Evolutionary conservation across 345 rosid species (phyloP), one percentile per base, ranked within the genome.

Genomic region (Passiflora organensis): DNA sequence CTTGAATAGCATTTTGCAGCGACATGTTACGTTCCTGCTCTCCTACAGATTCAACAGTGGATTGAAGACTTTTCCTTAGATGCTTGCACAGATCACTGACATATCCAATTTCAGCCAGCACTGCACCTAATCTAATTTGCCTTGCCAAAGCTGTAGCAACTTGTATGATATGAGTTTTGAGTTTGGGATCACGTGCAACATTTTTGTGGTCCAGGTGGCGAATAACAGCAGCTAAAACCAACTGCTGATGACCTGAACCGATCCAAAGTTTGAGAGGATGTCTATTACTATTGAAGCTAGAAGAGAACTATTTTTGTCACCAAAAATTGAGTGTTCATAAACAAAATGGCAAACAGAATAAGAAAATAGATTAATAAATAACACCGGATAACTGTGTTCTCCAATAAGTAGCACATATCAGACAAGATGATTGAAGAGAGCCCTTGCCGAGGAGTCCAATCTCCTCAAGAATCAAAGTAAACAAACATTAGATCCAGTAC

Each of bases 31-130:
- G 63, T 43, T 88, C 96, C 45, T 77, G 84, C 56, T 82, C 84
- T 69, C 82, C 97, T 20, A 41, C 72, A 51, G 90, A 65, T 67
- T 84, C 84, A 50, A 78, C 72, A 2, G 85, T 79, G 32, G 84
- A 83, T 67, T 89, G 97, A 59, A 93, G 80, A 65, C 91, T 83
- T 78, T 86, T 93, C 71, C 99, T 75, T 66, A 93, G 63, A 82
- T 93, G 99, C 72, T 95, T 80, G 72, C 99, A 89, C 58, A 93
- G 71, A 69, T 93, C 99, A 56, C 86, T 80, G 38, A 93, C 94
- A 64, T 80, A 86, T 52, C 84, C 82, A 63, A 82, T 69, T 67
- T 93, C 99, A 23, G 78, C 66, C 25, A 89, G 86, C 69, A 68
- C 72, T 11, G 69, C 66, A 60, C 70, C 76, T 36, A 87, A 76